Conservation (phyloP, 139 green algal species). For the Chlamydomonas eustigma region DNA sequence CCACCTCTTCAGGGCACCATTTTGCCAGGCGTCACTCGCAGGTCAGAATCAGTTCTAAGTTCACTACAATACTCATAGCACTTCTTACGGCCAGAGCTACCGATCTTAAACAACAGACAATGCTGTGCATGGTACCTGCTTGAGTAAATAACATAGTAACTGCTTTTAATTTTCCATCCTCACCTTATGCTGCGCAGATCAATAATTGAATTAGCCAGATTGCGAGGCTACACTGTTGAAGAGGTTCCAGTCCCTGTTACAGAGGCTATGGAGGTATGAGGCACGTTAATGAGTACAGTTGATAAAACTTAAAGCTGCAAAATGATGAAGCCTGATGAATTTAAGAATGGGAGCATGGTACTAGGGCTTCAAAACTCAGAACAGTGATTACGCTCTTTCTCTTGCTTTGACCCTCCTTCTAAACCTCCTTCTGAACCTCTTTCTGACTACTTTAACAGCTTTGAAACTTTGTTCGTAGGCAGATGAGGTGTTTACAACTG, state of each 20-base stretch:
- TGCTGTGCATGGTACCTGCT: too few relatives aligned
- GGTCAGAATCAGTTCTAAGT: too few relatives aligned
- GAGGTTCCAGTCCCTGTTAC: conserved; percentile 73
- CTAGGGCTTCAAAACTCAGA: not conserved
- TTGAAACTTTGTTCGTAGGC: conserved; percentile 29
- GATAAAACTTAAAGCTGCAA: not conserved
- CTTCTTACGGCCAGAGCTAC: too few relatives aligned
- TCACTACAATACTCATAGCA: too few relatives aligned
- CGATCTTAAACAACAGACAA: too few relatives aligned
- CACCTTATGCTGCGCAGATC: conserved; percentile 56
- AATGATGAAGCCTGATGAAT: not conserved
- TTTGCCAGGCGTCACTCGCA: conserved; percentile 57
- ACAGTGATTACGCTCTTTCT: not conserved
- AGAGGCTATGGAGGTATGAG: conserved; percentile 72
- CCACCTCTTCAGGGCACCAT: conserved; percentile 75
- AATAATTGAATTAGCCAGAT: conserved; percentile 83
- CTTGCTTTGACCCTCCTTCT: too few relatives aligned
- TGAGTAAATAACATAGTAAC: too few relatives aligned
- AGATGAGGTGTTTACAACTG: conserved; percentile 89
- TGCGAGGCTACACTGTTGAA: conserved; percentile 77
- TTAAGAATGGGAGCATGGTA: not conserved
- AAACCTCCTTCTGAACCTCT: too few relatives aligned
- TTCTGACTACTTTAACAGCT: too few relatives aligned
- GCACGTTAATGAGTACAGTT: not conserved
- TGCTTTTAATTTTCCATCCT: too few relatives aligned